Evolutionary conservation across 2,329 filamentous ascomycete species (phyloP).

Genomic region (Bipolaris zeicola): DNA sequence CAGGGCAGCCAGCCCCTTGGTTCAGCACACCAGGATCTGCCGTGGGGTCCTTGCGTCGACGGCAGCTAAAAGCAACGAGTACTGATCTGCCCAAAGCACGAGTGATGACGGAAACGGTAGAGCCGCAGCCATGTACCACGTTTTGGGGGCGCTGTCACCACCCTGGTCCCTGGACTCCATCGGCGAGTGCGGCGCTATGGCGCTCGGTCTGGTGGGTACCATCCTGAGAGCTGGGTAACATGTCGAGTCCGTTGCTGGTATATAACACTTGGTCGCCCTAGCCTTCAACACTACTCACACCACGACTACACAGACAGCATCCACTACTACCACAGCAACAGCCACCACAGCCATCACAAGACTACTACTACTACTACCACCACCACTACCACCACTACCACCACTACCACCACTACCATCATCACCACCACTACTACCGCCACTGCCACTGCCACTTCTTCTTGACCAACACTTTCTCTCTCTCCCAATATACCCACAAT

Average conservation of each 20-base stretch:
- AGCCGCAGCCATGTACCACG: constrained; percentile 28
- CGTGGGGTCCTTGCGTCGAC: constrained; percentile 26
- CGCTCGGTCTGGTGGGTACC: constrained; percentile 21
- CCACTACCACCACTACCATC: background rate
- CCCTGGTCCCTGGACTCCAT: constrained; percentile 22
- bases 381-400: background rate
- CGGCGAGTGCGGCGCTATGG: constrained; percentile 26
- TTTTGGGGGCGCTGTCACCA: constrained; percentile 28
- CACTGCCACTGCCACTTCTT: background rate
- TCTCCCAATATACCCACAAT: background rate
- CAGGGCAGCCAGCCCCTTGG: constrained; percentile 22
- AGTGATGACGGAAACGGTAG: constrained; percentile 24
- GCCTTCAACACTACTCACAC: constrained; percentile 2
- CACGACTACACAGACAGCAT: constrained; percentile 2
- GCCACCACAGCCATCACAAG: background rate
- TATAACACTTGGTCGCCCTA: constrained; percentile 19
- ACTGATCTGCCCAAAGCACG: constrained; percentile 23
- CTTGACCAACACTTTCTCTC: no score
- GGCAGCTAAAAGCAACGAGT: constrained; percentile 24
- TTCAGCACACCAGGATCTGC: constrained; percentile 23
- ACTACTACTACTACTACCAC: background rate
- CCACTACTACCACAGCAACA: background rate
- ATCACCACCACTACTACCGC: background rate
- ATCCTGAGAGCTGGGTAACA: constrained; percentile 18
- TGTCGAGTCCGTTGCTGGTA: constrained; percentile 6